Evolutionary conservation across 495 filamentous ascomycete genomes (phyloP).

Genomic region (Cairneyella variabilis): DNA sequence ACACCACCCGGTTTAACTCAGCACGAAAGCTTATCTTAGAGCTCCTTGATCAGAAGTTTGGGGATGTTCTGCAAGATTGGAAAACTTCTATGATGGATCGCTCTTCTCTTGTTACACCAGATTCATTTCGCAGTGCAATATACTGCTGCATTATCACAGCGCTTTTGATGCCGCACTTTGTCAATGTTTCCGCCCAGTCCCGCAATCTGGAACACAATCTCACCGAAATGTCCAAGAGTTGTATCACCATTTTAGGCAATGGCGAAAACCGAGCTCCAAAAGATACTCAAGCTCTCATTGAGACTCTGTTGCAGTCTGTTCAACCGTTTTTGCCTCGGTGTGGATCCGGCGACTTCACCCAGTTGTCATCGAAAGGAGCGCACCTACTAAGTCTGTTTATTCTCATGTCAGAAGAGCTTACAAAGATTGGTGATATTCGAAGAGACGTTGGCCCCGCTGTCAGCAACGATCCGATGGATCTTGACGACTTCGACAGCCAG

Average conservation of each 20-base stretch:
- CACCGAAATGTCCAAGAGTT: background rate
- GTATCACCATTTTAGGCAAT: conserved; percentile 12
- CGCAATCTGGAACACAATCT: conserved; percentile 33
- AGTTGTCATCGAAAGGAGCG: conserved; percentile 25
- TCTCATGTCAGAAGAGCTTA: conserved; percentile 17
- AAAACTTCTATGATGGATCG: conserved; percentile 37
- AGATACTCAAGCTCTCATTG: conserved; percentile 7
- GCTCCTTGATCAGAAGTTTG: conserved; percentile 42
- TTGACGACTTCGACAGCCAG: conserved; percentile 59
- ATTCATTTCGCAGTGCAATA: conserved; percentile 43
- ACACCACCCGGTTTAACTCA: conserved; percentile 31
- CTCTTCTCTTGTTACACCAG: conserved; percentile 35
- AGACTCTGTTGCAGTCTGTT: conserved; percentile 16
- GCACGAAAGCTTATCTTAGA: conserved; percentile 45
- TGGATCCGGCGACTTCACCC: conserved; percentile 16
- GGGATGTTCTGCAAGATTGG: conserved; percentile 43
- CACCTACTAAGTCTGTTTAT: conserved; percentile 27
- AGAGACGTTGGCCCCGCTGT: background rate
- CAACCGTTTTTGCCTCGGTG: conserved; percentile 21
- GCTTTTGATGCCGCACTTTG: conserved; percentile 40
- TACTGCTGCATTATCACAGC: conserved; percentile 38
- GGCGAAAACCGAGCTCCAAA: conserved; percentile 2
- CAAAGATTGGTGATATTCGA: conserved; percentile 8
- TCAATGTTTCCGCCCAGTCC: conserved; percentile 34
- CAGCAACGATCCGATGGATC: conserved; percentile 64